Percentiles rank a stretch among this genome's conserved stretches.
phyloP scores from a whole-genome alignment of 495 filamentous ascomycete genomes.

The Haplographium delicatum region DNA sequence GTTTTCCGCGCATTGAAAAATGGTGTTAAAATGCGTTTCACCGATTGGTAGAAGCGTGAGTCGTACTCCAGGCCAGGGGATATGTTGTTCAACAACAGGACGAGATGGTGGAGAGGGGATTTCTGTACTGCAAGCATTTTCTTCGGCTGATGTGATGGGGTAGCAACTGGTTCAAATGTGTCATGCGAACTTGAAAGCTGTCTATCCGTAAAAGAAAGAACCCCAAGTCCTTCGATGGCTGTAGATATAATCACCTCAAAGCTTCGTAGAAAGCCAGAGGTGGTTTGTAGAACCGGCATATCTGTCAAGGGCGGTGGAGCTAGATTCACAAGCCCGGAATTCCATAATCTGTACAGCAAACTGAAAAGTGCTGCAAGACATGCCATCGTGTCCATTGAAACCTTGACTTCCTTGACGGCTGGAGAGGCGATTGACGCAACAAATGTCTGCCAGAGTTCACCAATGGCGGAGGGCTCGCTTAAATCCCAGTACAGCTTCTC shows the following conservation, averaged over 20 bases:
- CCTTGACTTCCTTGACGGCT: conserved; percentile 84
- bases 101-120: conserved; percentile 20
- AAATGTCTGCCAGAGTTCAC: conserved; percentile 63
- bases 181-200: conserved; percentile 43
- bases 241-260: conserved; percentile 55
- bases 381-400: conserved; percentile 72
- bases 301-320: neutral
- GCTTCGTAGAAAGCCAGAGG: conserved; percentile 49
- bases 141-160: conserved; percentile 24
- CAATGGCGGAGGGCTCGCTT: conserved; percentile 40
- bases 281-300: neutral
- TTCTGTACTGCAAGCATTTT: conserved; percentile 15
- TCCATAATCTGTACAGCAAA: conserved; percentile 65
- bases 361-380: conserved; percentile 69
- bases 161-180: conserved; percentile 21
- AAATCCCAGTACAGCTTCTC: conserved; percentile 48
- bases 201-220: conserved; percentile 75
- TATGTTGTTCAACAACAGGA: conserved; percentile 11
- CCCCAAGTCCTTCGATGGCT: conserved; percentile 61
- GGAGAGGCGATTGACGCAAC: conserved; percentile 67
- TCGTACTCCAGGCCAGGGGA: conserved; percentile 22
- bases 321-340: conserved; percentile 27
- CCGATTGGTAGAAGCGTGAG: conserved; percentile 13
- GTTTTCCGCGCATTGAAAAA: conserved; percentile 19
- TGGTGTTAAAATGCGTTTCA: conserved; percentile 15